Percentiles rank a stretch among this genome's conserved stretches.
phyloP scores from a whole-genome alignment of 179 eudicot genomes.

The Patellifolia procumbens region DNA sequence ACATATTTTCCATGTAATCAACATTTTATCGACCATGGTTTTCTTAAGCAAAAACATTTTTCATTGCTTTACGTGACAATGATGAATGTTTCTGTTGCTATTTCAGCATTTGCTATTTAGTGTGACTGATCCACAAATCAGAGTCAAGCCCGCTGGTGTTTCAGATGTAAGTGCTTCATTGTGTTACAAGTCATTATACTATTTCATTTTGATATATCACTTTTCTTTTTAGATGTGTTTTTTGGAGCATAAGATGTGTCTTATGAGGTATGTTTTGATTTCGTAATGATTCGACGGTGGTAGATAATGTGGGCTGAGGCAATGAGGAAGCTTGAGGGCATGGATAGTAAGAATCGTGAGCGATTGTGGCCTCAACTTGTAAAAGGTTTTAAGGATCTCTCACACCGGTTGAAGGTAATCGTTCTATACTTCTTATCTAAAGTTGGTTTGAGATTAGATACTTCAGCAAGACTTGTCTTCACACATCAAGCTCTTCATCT shows the following conservation, averaged over 20 bases:
- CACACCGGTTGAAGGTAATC: slow-evolving; percentile 81
- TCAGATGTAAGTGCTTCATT: slow-evolving; percentile 70
- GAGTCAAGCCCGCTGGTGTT: slow-evolving; percentile 82
- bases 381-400: slow-evolving; percentile 96
- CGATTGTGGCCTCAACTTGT: slow-evolving; percentile 96
- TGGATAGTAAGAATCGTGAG: slow-evolving; percentile 89
- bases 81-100: slow-evolving; percentile 24
- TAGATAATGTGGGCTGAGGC: slow-evolving; percentile 99
- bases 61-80: background rate
- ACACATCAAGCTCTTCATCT: too few species aligned
- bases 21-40: background rate
- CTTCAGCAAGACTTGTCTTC: background rate
- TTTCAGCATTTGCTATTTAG: slow-evolving; percentile 91
- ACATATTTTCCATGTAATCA: background rate
- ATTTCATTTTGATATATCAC: background rate
- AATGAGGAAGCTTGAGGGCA: slow-evolving; percentile 93
- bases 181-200: background rate
- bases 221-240: background rate
- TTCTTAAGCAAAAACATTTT: too few species aligned
- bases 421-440: background rate
- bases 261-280: slow-evolving; percentile 10
- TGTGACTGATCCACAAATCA: slow-evolving; percentile 79
- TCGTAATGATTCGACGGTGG: slow-evolving; percentile 44
- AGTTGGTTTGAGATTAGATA: background rate
- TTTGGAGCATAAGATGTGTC: background rate